These are phyloP conservation scores for Camelina sativa DNA, from an alignment of 345 rosid genomes.

Conservation along the genomic window DNA sequence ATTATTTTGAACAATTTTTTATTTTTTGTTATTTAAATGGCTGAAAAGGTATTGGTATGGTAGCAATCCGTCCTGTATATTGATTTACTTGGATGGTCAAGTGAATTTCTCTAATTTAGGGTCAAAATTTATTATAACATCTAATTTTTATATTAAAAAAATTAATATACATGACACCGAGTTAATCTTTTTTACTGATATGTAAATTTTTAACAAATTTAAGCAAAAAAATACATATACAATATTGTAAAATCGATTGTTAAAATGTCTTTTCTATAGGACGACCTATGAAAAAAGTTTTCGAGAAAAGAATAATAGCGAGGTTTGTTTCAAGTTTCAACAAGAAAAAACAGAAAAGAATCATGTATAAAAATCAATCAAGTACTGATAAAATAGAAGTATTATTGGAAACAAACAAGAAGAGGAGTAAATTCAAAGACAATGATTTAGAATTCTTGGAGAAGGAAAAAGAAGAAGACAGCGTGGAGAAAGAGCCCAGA, in stretches of 20 bases:
- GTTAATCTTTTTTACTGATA: too few relatives aligned
- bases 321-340: slow-evolving; percentile 42
- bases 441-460: slow-evolving; percentile 92
- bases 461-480: slow-evolving; percentile 64
- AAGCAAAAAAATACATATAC: too few relatives aligned
- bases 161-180: too few relatives aligned
- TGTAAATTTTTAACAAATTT: too few relatives aligned
- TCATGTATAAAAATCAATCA: slow-evolving; percentile 37
- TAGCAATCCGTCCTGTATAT: too few relatives aligned
- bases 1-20: not conserved
- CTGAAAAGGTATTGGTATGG: not conserved
- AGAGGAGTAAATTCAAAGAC: slow-evolving; percentile 91
- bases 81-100: too few relatives aligned
- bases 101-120: too few relatives aligned
- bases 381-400: slow-evolving; percentile 36
- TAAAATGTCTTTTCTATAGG: slow-evolving; percentile 33
- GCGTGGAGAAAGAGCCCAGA: slow-evolving; percentile 74
- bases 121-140: too few relatives aligned
- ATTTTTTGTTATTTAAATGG: not conserved
- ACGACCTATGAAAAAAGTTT: slow-evolving; percentile 33
- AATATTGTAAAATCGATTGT: not conserved
- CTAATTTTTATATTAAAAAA: too few relatives aligned
- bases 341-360: slow-evolving; percentile 44
- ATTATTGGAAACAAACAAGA: slow-evolving; percentile 45
- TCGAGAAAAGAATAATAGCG: slow-evolving; percentile 29